Conservation (phyloP, 805 yeast genomes). For the Cyberlindnera sargentensis region DNA sequence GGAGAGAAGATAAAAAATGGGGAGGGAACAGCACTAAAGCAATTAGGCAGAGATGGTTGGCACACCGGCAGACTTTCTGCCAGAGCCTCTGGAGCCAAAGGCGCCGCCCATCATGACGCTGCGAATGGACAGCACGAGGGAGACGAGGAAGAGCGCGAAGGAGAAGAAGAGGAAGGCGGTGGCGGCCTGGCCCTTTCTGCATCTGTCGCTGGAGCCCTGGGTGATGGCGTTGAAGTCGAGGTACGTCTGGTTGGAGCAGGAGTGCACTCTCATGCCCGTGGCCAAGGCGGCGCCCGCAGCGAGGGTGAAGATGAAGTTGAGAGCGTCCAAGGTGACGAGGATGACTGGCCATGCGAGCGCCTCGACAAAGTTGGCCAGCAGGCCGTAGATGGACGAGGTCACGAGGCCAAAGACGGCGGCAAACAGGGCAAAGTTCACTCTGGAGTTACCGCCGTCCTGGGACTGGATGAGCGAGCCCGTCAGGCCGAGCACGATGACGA, state of each 20-base stretch:
- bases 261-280: conserved; percentile 79
- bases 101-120: conserved; percentile 53
- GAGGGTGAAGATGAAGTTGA: conserved; percentile 87
- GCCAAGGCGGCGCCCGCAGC: conserved; percentile 95
- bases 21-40: not conserved
- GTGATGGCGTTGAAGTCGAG: conserved; percentile 57
- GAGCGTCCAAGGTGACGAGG: conserved; percentile 68
- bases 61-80: conserved; percentile 66
- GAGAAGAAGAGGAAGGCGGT: conserved; percentile 81
- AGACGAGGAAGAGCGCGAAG: conserved; percentile 64
- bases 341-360: conserved; percentile 85
- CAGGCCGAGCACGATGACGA: conserved; percentile 77
- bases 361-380: conserved; percentile 67
- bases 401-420: conserved; percentile 82
- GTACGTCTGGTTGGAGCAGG: conserved; percentile 68
- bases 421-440: conserved; percentile 85
- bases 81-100: conserved; percentile 44
- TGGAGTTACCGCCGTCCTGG: conserved; percentile 49
- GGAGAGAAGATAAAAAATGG: too few relatives aligned
- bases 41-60: conserved; percentile 48
- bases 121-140: conserved; percentile 44
- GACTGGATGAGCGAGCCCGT: conserved; percentile 83
- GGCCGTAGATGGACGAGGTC: conserved; percentile 74
- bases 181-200: conserved; percentile 91
- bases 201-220: conserved; percentile 76